Percentiles rank a stretch among this genome's conserved stretches.
These are phyloP conservation scores for Pyrenophora graminea DNA, from an alignment of 2,329 filamentous ascomycete species.

Conservation along the genomic window DNA sequence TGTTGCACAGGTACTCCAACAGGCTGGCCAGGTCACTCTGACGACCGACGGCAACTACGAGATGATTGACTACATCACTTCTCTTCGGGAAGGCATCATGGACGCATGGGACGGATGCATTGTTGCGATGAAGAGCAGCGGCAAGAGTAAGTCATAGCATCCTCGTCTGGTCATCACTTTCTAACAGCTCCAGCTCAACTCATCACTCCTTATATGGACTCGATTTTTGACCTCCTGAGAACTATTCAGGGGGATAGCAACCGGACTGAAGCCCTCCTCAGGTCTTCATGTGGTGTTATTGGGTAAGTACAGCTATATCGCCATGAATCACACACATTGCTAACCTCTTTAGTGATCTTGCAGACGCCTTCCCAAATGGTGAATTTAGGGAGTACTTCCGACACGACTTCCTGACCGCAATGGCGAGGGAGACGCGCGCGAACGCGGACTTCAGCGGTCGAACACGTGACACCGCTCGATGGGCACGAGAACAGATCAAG, in stretches of 20 bases:
- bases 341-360: conserved; percentile 73
- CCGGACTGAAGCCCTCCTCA: conserved; percentile 87
- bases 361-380: conserved; percentile 89
- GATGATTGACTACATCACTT: conserved; percentile 96
- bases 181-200: conserved; percentile 61
- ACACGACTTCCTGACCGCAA: conserved; percentile 82
- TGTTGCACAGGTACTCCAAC: conserved; percentile 90
- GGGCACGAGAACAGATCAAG: conserved; percentile 97
- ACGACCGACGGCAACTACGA: conserved; percentile 83
- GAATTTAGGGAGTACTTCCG: conserved; percentile 85
- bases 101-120: conserved; percentile 98
- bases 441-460: conserved; percentile 85
- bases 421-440: conserved; percentile 89
- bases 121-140: conserved; percentile 83
- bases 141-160: conserved; percentile 65
- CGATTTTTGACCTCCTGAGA: conserved; percentile 85
- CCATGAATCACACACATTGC: conserved; percentile 10
- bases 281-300: conserved; percentile 96
- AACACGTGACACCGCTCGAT: conserved; percentile 92
- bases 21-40: conserved; percentile 82
- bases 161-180: background rate
- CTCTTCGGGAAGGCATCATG: conserved; percentile 95
- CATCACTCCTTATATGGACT: conserved; percentile 76
- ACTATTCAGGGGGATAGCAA: conserved; percentile 80
- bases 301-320: conserved; percentile 64